Conservation (phyloP, 192 early-diverging fungal genomes). For the Coemansia sp. region DNA sequence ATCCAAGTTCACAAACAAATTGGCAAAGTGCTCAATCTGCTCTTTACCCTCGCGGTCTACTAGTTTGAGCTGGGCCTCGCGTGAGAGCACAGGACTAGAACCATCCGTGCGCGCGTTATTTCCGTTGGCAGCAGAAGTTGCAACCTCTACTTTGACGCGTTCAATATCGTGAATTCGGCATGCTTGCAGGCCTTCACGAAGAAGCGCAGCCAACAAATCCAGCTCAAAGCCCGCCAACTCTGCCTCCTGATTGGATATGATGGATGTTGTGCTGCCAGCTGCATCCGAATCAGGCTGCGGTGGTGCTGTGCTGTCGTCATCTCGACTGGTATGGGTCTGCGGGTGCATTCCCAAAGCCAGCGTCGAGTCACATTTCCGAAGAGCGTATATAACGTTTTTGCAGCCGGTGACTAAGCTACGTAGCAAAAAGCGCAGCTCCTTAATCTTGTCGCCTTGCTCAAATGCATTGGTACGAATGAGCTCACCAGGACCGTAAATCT, state of each 20-base stretch:
- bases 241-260: conserved; percentile 32
- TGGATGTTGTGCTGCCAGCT: conserved; percentile 6
- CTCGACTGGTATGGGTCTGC: neutral
- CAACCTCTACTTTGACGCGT: conserved; percentile 22
- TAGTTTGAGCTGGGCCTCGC: conserved; percentile 59
- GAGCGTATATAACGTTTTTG: conserved; percentile 74
- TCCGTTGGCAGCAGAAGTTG: neutral
- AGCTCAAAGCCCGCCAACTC: conserved; percentile 53
- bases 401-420: conserved; percentile 87
- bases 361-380: conserved; percentile 71
- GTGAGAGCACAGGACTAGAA: conserved; percentile 6
- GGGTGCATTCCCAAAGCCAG: conserved; percentile 48
- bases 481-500: conserved; percentile 38
- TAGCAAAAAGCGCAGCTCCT: conserved; percentile 82
- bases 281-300: neutral
- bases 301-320: conserved; percentile 6
- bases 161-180: conserved; percentile 53
- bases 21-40: conserved; percentile 84
- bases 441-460: conserved; percentile 50
- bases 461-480: conserved; percentile 50
- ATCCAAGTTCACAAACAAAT: conserved; percentile 79
- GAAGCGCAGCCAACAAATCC: conserved; percentile 38
- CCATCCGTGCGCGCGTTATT: neutral
- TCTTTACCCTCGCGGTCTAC: conserved; percentile 88
- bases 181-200: conserved; percentile 51